Evolutionary conservation across 1,284 basidiomycete species (phyloP).

Genomic region (Sutorius eximius): DNA sequence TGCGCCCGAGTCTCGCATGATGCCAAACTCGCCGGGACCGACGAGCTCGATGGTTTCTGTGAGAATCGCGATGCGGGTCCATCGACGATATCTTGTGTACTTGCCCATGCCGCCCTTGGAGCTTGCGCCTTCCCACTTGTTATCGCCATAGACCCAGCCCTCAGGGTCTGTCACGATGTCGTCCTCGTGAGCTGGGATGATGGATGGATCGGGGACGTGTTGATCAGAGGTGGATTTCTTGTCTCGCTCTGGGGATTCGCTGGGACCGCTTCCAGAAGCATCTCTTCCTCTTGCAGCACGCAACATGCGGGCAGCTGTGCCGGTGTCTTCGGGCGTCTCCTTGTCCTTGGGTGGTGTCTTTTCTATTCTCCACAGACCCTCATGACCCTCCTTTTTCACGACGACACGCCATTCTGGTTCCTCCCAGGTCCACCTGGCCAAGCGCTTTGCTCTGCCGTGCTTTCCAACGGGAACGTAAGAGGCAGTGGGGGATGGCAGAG

Average conservation of each 20-base stretch:
- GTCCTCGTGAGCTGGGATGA: constrained; percentile 33
- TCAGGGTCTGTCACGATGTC: constrained; percentile 75
- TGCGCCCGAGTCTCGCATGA: constrained; percentile 31
- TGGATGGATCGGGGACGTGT: constrained; percentile 20
- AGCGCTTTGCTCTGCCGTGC: constrained; percentile 57
- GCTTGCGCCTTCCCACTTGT: constrained; percentile 88
- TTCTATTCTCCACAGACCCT: constrained; percentile 52
- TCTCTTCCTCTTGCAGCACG: constrained; percentile 29
- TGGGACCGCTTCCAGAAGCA: constrained; percentile 4
- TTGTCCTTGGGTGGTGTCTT: constrained; percentile 61
- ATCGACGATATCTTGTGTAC: constrained; percentile 82
- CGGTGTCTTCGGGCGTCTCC: constrained; percentile 34
- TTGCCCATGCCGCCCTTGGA: constrained; percentile 84
- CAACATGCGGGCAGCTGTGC: constrained; percentile 31
- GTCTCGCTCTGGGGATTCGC: constrained; percentile 26
- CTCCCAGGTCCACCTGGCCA: constrained; percentile 83
- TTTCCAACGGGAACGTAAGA: constrained; percentile 34
- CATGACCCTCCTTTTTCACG: constrained; percentile 52
- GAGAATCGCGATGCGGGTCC: constrained; percentile 81
- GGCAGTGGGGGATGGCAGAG: constrained; percentile 52
- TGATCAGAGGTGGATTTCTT: constrained; percentile 20
- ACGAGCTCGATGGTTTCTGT: constrained; percentile 68
- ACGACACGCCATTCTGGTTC: constrained; percentile 85
- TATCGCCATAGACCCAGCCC: constrained; percentile 94
- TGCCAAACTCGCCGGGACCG: constrained; percentile 35